Evolutionary conservation across 169 alveolate genomes (phyloP).

Genomic region (Eimeria sp.): DNA sequence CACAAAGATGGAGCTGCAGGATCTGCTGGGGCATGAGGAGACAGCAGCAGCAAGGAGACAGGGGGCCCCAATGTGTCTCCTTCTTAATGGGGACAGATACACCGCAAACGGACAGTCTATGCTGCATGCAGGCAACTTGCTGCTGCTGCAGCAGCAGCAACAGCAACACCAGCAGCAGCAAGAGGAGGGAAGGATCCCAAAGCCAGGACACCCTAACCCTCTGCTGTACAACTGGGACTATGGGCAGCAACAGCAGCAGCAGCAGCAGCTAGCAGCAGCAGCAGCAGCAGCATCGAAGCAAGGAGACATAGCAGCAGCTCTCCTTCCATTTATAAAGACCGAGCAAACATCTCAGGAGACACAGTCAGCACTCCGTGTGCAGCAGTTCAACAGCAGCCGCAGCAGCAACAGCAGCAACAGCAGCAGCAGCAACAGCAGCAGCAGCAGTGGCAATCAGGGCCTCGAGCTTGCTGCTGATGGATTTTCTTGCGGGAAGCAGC

Average conservation of each 20-base stretch:
- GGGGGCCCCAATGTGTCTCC: neutral
- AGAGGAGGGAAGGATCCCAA: neutral
- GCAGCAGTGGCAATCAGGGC: neutral
- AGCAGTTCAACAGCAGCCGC: too few relatives aligned
- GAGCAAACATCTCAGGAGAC: too few relatives aligned
- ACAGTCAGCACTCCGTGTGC: too few relatives aligned
- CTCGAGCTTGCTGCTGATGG: neutral
- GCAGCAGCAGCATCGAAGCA: slow-evolving; percentile 7
- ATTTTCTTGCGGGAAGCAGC: too few relatives aligned
- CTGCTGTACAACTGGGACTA: neutral
- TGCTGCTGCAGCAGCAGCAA: neutral
- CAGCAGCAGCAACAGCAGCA: slow-evolving; percentile 39
- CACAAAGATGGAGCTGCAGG: neutral
- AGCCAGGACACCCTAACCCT: neutral
- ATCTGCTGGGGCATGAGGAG: neutral
- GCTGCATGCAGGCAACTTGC: neutral
- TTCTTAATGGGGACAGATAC: too few relatives aligned
- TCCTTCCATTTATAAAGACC: too few relatives aligned
- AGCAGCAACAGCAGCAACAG: neutral
- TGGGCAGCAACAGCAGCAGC: slow-evolving; percentile 1
- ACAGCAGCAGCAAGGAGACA: slow-evolving; percentile 4
- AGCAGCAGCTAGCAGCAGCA: slow-evolving; percentile 29
- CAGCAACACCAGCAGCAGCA: neutral
- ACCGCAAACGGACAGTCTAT: too few relatives aligned
- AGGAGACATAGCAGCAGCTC: too few relatives aligned